These are phyloP conservation scores for Penicillium oxalicum DNA, from an alignment of 2,329 filamentous ascomycete species.

Conservation along the genomic window DNA sequence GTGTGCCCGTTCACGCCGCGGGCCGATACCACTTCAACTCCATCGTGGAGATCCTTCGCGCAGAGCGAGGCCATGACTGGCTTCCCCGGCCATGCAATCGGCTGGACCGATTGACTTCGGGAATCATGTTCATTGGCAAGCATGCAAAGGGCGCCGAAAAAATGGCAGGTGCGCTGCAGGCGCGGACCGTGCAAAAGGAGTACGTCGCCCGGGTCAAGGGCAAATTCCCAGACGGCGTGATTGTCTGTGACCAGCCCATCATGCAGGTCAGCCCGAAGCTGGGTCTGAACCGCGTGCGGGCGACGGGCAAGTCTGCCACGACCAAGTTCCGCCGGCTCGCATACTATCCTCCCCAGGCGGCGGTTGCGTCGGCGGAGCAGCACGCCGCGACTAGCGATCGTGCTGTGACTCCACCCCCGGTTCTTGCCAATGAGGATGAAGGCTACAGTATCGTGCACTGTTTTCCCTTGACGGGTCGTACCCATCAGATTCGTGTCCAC, in stretches of 20 bases:
- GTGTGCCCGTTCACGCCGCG: constrained; percentile 89
- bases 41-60: constrained; percentile 85
- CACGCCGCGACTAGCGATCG: constrained; percentile 18
- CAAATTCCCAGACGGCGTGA: constrained; percentile 82
- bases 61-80: constrained; percentile 57
- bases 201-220: constrained; percentile 89
- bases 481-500: constrained; percentile 91
- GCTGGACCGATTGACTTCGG: constrained; percentile 88
- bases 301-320: constrained; percentile 80
- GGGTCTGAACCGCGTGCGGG: constrained; percentile 87
- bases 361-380: constrained; percentile 20
- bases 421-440: constrained; percentile 44
- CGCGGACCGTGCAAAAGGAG: constrained; percentile 83
- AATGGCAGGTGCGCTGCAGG: constrained; percentile 69
- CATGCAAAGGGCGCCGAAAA: constrained; percentile 70
- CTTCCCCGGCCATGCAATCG: constrained; percentile 75
- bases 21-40: constrained; percentile 96
- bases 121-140: constrained; percentile 97
- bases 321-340: constrained; percentile 89
- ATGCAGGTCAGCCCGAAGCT: constrained; percentile 91
- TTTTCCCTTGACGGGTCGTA: constrained; percentile 85
- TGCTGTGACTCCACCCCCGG: constrained; percentile 30
- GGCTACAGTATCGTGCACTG: constrained; percentile 95
- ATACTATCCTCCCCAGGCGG: constrained; percentile 66
- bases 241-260: constrained; percentile 90